Conservation (phyloP, 129 eudicot species). For the Smallanthus sonchifolius region DNA sequence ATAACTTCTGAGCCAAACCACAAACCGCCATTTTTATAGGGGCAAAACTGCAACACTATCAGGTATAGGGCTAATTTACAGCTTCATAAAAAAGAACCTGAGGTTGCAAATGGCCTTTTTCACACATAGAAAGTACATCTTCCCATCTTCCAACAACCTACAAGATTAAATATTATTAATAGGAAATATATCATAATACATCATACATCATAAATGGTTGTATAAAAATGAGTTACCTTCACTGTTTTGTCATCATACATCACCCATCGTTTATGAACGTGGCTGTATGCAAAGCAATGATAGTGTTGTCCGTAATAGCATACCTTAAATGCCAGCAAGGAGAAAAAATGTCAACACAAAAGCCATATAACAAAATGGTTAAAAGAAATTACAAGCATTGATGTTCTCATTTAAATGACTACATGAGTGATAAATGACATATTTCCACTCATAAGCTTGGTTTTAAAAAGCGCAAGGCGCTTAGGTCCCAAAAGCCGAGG, state of each 20-base stretch:
- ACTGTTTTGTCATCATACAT: slow-evolving; percentile 98
- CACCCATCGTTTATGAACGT: slow-evolving; percentile 63
- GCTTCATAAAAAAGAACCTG: slow-evolving; percentile 96
- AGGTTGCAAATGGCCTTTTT: slow-evolving; percentile 92
- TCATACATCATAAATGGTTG: neutral
- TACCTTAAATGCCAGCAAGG: slow-evolving; percentile 45
- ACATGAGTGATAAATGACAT: neutral
- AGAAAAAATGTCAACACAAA: neutral
- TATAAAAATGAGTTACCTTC: slow-evolving; percentile 44
- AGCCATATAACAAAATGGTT: neutral
- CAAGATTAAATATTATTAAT: neutral
- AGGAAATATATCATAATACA: no score
- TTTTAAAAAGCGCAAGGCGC: no score
- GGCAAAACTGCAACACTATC: slow-evolving; percentile 26
- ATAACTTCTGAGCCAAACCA: slow-evolving; percentile 25
- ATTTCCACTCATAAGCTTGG: neutral
- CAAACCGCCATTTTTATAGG: neutral
- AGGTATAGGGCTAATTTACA: slow-evolving; percentile 37
- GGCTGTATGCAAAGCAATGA: slow-evolving; percentile 89
- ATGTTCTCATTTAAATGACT: neutral
- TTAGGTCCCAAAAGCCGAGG: no score
- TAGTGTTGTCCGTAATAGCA: slow-evolving; percentile 98
- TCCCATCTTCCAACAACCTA: slow-evolving; percentile 94
- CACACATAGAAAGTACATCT: slow-evolving; percentile 78
- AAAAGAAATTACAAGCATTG: neutral